A percentile compares a stretch with the other conserved stretches of the same genome.
Conservation (phyloP, 1,284 basidiomycete species). For the Termitomyces sp. region DNA sequence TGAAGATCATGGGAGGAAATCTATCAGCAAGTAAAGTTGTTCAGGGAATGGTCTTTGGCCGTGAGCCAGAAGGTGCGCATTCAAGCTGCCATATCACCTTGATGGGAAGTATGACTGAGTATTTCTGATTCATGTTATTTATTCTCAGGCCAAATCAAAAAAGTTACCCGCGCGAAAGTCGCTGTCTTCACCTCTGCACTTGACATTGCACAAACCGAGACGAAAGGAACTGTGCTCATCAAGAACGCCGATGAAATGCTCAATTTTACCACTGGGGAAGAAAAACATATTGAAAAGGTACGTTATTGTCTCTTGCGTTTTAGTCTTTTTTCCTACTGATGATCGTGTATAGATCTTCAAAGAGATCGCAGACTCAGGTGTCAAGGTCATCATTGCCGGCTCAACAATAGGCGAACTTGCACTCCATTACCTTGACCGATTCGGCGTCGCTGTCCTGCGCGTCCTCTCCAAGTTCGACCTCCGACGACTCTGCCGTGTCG, state of each 20-base stretch:
- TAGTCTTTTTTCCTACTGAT: neutral
- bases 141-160: conserved; percentile 69
- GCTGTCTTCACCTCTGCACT: conserved; percentile 92
- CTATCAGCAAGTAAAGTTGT: conserved; percentile 84
- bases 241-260: conserved; percentile 96
- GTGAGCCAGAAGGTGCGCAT: conserved; percentile 83
- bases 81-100: neutral
- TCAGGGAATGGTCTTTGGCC: conserved; percentile 96
- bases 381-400: conserved; percentile 92
- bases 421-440: conserved; percentile 93
- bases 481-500: conserved; percentile 88
- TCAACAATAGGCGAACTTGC: conserved; percentile 94
- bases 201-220: conserved; percentile 96
- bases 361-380: conserved; percentile 95
- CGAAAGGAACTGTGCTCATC: conserved; percentile 96
- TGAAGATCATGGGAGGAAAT: conserved; percentile 97
- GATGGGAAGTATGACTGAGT: neutral
- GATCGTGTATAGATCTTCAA: conserved; percentile 73
- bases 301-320: conserved; percentile 11
- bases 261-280: conserved; percentile 94
- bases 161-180: conserved; percentile 80
- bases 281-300: conserved; percentile 92
- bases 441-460: conserved; percentile 93
- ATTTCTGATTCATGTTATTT: conserved; percentile 4
- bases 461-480: conserved; percentile 98